Evolutionary conservation across 2,329 filamentous ascomycete species (phyloP).

Genomic region (Monilinia fructicola): DNA sequence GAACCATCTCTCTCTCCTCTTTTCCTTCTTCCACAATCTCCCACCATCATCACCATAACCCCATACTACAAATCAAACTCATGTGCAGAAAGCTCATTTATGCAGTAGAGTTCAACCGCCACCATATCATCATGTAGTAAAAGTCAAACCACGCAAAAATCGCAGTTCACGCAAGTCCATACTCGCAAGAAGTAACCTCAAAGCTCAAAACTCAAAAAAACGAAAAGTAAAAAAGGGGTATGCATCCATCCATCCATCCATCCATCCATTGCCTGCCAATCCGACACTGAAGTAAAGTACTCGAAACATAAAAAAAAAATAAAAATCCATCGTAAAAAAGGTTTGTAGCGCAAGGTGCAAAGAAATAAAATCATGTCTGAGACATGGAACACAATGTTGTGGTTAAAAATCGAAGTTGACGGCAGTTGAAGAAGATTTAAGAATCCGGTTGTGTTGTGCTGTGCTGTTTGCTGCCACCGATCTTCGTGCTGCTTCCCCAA

Average conservation of each 20-base stretch:
- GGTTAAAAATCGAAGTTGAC: neutral
- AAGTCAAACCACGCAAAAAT: neutral
- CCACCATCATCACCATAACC: neutral
- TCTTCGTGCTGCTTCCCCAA: neutral
- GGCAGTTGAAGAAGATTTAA: slow-evolving; percentile 3
- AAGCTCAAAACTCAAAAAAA: neutral
- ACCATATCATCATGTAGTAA: neutral
- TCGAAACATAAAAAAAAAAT: slow-evolving; percentile 8
- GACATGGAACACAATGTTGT: neutral
- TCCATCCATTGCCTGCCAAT: neutral
- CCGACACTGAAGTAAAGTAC: slow-evolving; percentile 5
- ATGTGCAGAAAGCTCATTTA: slow-evolving; percentile 4
- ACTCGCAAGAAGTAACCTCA: no score
- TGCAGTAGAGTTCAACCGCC: neutral
- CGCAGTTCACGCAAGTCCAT: no score
- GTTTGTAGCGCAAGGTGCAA: neutral
- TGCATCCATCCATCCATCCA: no score
- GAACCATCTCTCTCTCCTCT: neutral
- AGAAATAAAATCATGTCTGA: slow-evolving; percentile 7
- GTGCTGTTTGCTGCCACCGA: neutral
- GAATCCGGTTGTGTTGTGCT: neutral
- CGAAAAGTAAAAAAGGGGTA: slow-evolving; percentile 12
- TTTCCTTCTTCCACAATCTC: neutral
- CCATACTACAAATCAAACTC: neutral
- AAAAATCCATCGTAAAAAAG: neutral